Base-by-base conservation (phyloP, 768 basidiomycete genomes). In the Tylopilus balloui region DNA sequence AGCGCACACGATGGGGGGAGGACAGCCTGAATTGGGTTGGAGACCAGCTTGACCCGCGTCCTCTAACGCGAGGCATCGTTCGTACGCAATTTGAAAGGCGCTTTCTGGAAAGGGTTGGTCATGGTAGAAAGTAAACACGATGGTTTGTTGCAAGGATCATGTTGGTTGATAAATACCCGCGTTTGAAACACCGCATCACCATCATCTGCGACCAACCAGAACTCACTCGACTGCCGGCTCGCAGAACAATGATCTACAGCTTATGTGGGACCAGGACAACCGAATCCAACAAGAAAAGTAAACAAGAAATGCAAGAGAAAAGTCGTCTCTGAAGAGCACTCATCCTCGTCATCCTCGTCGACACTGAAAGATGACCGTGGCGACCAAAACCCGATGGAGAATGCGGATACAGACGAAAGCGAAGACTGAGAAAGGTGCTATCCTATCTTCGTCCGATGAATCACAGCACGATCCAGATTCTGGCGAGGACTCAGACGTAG, bases 291-390 rank as follows among this genome's bases (percentile, higher is more conserved):
- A 15, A 70, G 75, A 56, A 79, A 76, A 64, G 65, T 78, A 42
- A 73, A 66, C 28, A 71, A 79, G 52, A 81, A 82, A 59, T 70
- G 79, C 15, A 80, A 80, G 54, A 71, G 78, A 71, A 73, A 78
- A 44, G 69, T 75, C 10, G 69, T 60, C 20, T 78, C 74, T 10
- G 73, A 72, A 19, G 55, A 57, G 1, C 46, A 51, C 13, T 58
- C 55, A 13, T 54, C 61, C 21, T 56, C 55, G n/a, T 55, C 56
- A 11, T 52, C 54, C 14, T 39, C 38, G 13, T 62, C 59, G 12
- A 50, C 45, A 15, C 37, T 38, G 6, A 27, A n/a, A 44, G 4
- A 27, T 45, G 19, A 54, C 40, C 10, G 59, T 54, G 15, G 17
- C 44, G 48, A 29, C 20, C 44, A 43, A 48, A 51, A 50, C n/a